Evolutionary conservation across 495 filamentous ascomycete species (phyloP), one percentile per base, ranked within the genome.

Genomic region (Chaetomium fimeti): DNA sequence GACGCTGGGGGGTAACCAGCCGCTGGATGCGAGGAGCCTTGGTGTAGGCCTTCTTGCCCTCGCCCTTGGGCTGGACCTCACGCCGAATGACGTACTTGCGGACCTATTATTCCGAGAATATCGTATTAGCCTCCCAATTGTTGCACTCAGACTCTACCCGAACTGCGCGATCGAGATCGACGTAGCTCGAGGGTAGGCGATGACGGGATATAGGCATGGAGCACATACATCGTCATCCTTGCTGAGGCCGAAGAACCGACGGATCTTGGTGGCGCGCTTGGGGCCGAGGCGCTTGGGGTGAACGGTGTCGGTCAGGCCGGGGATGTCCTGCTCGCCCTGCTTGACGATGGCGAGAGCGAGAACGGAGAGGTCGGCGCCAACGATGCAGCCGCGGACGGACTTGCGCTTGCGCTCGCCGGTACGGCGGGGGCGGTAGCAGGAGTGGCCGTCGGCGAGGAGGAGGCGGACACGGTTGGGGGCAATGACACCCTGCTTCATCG

Each of bases 401-500:
- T 98, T 98, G 78, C 94, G 87, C 91, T 95, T 98, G 80, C 94
- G 89, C 90, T 98, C 94, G 78, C 94, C 94, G 61, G 89, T 91
- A 74, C 95, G 91, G 81, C 94, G 92, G 74, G 94, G 90, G 74
- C 94, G 91, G 87, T 98, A 98, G 88, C 94, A 98, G 76, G 90
- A 90, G 83, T 93, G 90, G 76, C 95, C 94, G 42, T 92, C 91
- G 79, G 88, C 80, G 77, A 98, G 89, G 70, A 98, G 87, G 66
- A 98, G 89, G 71, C 90, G 88, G 81, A 97, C 95, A 90, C 94
- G 92, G 78, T 91, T 96, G 67, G 94, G 94, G 75, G 96, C 92
- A 88, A 98, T 89, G 74, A 94, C 92, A 82, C 94, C 94, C 88
- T 98, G 94, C 90, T 98, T 98, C 94, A 98, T 98, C 67, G 94